Evolutionary conservation across 2,329 filamentous ascomycete species (phyloP).

Genomic region (Saccharata proteae): DNA sequence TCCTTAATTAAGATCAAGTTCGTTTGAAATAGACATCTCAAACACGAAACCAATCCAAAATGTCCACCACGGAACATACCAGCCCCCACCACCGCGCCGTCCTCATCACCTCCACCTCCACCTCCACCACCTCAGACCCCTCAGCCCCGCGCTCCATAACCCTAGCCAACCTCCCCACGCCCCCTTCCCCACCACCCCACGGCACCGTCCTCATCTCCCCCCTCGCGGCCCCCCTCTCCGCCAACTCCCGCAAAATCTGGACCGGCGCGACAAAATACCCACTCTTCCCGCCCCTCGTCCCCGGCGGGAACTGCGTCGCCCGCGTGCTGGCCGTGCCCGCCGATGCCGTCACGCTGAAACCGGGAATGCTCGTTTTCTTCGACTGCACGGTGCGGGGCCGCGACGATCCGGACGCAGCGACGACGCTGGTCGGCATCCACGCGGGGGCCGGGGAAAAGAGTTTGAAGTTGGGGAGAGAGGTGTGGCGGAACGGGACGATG

Average conservation of each 20-base stretch:
- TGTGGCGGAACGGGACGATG: constrained; percentile 26
- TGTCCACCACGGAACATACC: too few relatives aligned
- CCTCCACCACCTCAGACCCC: too few relatives aligned
- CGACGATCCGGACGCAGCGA: constrained; percentile 22
- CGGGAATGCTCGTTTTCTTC: constrained; percentile 28
- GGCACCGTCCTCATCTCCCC: constrained; percentile 32
- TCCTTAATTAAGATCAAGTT: too few relatives aligned
- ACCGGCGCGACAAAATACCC: constrained; percentile 21
- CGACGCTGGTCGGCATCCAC: constrained; percentile 19
- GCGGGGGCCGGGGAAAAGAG: constrained; percentile 18
- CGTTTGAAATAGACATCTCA: too few relatives aligned
- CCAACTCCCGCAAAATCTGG: constrained; percentile 31
- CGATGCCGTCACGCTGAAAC: constrained; percentile 24
- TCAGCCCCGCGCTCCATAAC: too few relatives aligned
- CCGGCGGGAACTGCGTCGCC: constrained; percentile 24
- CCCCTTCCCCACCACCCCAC: constrained; percentile 15
- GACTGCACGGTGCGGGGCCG: constrained; percentile 26
- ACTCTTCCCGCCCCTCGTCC: constrained; percentile 25
- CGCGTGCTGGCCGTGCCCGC: constrained; percentile 25
- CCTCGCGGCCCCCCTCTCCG: constrained; percentile 24
- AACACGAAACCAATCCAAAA: too few relatives aligned
- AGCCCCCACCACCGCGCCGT: too few relatives aligned
- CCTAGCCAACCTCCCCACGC: too few relatives aligned
- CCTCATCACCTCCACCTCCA: too few relatives aligned
- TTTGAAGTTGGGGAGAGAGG: constrained; percentile 22